Evolutionary conservation across 768 basidiomycete species (phyloP).

Genomic region (Tulasnella sp.): DNA sequence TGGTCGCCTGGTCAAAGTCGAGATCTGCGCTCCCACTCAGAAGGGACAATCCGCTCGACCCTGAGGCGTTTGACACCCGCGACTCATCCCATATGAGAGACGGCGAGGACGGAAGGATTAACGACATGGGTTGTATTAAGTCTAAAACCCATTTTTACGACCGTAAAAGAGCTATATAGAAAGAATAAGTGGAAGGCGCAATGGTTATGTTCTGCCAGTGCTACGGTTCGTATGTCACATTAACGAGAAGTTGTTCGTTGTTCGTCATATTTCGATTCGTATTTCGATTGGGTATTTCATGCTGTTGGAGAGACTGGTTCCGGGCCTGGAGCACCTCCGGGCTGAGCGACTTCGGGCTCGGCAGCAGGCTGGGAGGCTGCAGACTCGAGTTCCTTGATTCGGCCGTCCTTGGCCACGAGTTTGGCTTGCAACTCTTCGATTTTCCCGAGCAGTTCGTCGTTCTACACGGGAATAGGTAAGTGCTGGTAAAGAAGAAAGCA

Average conservation of each 20-base stretch:
- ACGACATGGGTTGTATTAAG: not conserved
- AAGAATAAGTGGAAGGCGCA: not conserved
- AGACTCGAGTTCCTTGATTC: not conserved
- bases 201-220: not conserved
- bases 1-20: too few species aligned
- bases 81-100: not conserved
- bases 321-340: not conserved
- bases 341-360: not conserved
- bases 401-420: not conserved
- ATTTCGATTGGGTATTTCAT: not conserved
- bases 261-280: not conserved
- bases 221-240: not conserved
- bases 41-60: too few species aligned
- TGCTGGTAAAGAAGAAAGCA: not conserved
- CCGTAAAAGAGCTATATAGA: not conserved
- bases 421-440: conserved; percentile 4
- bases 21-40: too few species aligned
- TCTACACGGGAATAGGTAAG: not conserved
- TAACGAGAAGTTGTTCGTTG: not conserved
- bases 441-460: not conserved
- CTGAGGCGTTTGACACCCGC: not conserved
- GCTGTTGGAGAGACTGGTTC: not conserved
- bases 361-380: not conserved
- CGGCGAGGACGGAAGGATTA: not conserved
- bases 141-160: not conserved